phyloP scores from a whole-genome alignment of 1,139 yeast genomes.

The Debaryomyces nepalensis region DNA sequence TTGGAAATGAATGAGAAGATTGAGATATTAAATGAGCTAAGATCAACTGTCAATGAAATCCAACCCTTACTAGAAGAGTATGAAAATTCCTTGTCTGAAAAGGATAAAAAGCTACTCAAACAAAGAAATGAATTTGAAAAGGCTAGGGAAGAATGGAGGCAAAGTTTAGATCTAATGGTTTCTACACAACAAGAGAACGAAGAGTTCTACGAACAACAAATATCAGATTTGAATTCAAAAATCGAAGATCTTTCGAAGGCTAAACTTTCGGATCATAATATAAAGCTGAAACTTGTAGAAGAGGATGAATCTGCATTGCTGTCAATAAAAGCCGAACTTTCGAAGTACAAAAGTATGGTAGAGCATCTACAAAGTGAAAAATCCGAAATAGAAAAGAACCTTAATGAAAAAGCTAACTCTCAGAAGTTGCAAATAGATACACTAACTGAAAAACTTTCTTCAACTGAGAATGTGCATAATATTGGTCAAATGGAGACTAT shows the following conservation, averaged over 20 bases:
- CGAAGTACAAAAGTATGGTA: not conserved
- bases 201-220: slow-evolving; percentile 32
- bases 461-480: not conserved
- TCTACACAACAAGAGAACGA: slow-evolving; percentile 49
- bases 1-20: slow-evolving; percentile 42
- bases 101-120: slow-evolving; percentile 48
- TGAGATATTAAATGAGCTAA: slow-evolving; percentile 44
- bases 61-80: slow-evolving; percentile 52
- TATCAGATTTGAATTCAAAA: slow-evolving; percentile 20
- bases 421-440: slow-evolving; percentile 6
- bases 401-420: not conserved
- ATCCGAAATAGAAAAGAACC: not conserved
- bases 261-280: not conserved
- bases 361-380: slow-evolving; percentile 8
- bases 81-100: slow-evolving; percentile 45
- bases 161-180: slow-evolving; percentile 57
- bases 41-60: slow-evolving; percentile 47
- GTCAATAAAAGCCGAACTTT: slow-evolving; percentile 4
- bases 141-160: slow-evolving; percentile 62
- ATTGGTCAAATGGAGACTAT: slow-evolving; percentile 1
- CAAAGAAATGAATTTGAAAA: slow-evolving; percentile 52
- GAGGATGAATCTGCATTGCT: not conserved
- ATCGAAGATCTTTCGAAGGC: not conserved
- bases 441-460: slow-evolving; percentile 5
- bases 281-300: not conserved